phyloP scores from a whole-genome alignment of 306 rosid genomes.

The Ammopiptanthus mongolicus region DNA sequence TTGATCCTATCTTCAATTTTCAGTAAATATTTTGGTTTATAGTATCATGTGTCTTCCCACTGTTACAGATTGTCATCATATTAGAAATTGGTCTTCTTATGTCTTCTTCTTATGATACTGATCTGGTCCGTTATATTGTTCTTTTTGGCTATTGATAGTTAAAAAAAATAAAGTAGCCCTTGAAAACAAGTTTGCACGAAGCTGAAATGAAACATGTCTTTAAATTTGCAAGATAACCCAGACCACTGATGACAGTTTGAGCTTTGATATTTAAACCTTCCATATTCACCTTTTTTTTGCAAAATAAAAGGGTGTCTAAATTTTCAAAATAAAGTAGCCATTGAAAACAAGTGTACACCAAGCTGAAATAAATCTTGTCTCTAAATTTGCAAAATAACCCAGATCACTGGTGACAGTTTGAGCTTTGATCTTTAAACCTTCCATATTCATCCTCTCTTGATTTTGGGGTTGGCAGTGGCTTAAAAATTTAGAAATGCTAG shows the following conservation, averaged over 20 bases:
- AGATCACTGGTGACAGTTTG: background rate
- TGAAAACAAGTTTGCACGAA: background rate
- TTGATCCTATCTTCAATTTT: conserved; percentile 41
- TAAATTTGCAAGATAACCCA: background rate
- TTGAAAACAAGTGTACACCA: background rate
- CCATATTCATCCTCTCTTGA: background rate
- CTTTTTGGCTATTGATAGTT: conserved; percentile 16
- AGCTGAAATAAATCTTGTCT: background rate
- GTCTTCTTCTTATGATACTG: background rate
- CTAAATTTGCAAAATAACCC: background rate
- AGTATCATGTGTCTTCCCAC: background rate
- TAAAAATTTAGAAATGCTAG: background rate
- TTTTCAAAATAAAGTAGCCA: background rate
- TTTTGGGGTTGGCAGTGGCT: background rate
- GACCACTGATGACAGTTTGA: background rate
- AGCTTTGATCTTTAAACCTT: background rate
- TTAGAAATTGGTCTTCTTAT: background rate
- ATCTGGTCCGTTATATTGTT: background rate
- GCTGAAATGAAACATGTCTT: background rate
- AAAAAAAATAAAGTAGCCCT: background rate
- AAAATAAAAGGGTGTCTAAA: too few species aligned
- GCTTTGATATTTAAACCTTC: background rate
- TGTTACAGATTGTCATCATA: background rate
- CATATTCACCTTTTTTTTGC: background rate
- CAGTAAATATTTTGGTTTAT: conserved; percentile 22